Evolutionary conservation across 2,329 filamentous ascomycete genomes (phyloP).

Genomic region (Hymenoscyphus fructigenus): DNA sequence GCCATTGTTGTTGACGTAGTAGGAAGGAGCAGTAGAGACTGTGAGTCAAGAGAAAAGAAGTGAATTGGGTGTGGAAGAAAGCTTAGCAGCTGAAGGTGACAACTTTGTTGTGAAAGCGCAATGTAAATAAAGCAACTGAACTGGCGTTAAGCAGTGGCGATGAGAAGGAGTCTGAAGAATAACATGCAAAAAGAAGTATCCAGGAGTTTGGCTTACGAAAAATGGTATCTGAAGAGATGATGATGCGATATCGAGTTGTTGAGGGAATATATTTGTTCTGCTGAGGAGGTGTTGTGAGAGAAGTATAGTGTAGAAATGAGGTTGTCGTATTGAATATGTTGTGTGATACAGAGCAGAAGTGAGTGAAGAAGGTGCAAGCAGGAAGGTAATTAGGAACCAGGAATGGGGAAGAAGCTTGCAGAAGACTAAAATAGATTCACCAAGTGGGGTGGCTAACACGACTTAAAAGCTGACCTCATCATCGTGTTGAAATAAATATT

Average conservation of each 20-base stretch:
- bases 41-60: neutral
- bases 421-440: too few relatives aligned
- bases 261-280: too few relatives aligned
- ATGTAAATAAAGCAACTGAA: neutral
- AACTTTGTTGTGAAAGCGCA: neutral
- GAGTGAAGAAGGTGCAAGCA: too few relatives aligned
- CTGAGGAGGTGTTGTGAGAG: neutral
- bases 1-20: neutral
- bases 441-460: too few relatives aligned
- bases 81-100: neutral
- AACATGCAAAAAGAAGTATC: neutral
- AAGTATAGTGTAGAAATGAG: neutral
- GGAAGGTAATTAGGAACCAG: too few relatives aligned
- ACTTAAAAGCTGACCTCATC: too few relatives aligned
- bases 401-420: too few relatives aligned
- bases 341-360: neutral
- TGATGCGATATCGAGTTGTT: neutral
- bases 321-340: neutral
- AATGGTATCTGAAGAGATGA: neutral
- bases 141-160: neutral
- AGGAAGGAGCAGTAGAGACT: neutral
- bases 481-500: too few relatives aligned
- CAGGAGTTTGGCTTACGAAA: neutral
- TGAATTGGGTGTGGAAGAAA: neutral
- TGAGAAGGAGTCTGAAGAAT: neutral